Conservation (phyloP, 805 yeast species). For the Grigorovia jiainica region DNA sequence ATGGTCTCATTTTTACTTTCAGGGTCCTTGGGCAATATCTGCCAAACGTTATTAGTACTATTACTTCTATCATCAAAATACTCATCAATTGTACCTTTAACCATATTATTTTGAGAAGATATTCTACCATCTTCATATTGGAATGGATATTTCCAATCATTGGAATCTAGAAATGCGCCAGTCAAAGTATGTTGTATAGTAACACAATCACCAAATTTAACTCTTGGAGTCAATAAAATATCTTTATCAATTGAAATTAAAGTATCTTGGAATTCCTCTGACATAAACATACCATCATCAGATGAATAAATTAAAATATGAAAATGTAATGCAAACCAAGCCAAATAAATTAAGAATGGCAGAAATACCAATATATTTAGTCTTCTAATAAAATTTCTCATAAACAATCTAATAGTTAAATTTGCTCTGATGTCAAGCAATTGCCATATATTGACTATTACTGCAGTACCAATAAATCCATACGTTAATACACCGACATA, state of each 20-base stretch:
- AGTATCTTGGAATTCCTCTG: slow-evolving; percentile 85
- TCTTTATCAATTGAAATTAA: slow-evolving; percentile 65
- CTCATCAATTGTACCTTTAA: slow-evolving; percentile 49
- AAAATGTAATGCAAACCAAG: slow-evolving; percentile 89
- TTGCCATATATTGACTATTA: slow-evolving; percentile 76
- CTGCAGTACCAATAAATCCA: slow-evolving; percentile 78
- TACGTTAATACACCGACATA: slow-evolving; percentile 92
- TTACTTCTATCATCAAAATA: slow-evolving; percentile 45
- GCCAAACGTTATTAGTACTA: slow-evolving; percentile 69
- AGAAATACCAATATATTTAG: slow-evolving; percentile 57
- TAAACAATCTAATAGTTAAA: slow-evolving; percentile 43
- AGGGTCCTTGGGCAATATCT: slow-evolving; percentile 54
- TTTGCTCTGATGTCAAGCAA: slow-evolving; percentile 65
- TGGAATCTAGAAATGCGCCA: slow-evolving; percentile 75
- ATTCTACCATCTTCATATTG: slow-evolving; percentile 94
- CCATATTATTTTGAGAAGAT: slow-evolving; percentile 88
- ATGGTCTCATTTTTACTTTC: neutral
- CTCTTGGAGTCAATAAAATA: slow-evolving; percentile 33
- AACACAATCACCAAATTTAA: slow-evolving; percentile 65
- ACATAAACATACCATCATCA: slow-evolving; percentile 90
- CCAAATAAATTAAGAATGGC: slow-evolving; percentile 75
- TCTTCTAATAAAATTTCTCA: slow-evolving; percentile 67
- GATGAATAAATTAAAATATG: slow-evolving; percentile 73
- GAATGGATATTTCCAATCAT: slow-evolving; percentile 61
- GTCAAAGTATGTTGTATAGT: slow-evolving; percentile 77